Conservation (phyloP, 352 stramenopile species). For the Pythium biforme region DNA sequence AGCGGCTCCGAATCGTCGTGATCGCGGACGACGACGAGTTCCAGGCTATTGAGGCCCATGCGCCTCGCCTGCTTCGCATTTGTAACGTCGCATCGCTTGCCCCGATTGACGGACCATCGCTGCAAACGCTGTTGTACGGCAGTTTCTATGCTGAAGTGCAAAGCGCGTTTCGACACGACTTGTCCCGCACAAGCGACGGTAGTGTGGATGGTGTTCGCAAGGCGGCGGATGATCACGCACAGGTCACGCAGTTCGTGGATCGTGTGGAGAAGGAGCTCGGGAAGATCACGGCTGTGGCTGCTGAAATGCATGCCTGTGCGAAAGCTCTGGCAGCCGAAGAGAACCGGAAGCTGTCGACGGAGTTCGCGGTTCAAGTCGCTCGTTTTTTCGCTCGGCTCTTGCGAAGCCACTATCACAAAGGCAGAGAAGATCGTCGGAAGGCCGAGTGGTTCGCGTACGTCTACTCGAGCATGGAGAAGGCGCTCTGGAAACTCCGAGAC, state of each 20-base stretch:
- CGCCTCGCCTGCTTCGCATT: conserved; percentile 34
- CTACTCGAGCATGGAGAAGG: conserved; percentile 30
- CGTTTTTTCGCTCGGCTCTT: conserved; percentile 29
- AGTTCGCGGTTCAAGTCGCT: conserved; percentile 8
- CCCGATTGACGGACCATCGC: conserved; percentile 23
- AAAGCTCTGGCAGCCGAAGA: conserved; percentile 1
- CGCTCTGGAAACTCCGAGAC: conserved; percentile 43
- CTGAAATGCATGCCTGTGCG: conserved; percentile 26
- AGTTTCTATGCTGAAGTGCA: conserved; percentile 48
- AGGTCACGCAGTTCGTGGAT: conserved; percentile 26
- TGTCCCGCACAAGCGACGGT: neutral
- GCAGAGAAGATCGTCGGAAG: conserved; percentile 15
- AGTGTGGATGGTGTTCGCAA: neutral
- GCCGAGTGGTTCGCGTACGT: conserved; percentile 30
- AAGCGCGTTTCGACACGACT: conserved; percentile 13
- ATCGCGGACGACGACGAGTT: conserved; percentile 35
- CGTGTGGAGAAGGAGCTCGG: conserved; percentile 28
- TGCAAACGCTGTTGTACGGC: conserved; percentile 40
- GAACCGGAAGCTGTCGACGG: conserved; percentile 13
- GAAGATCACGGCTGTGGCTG: conserved; percentile 20
- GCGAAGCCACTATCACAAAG: conserved; percentile 13
- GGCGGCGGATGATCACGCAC: conserved; percentile 4
- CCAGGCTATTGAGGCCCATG: neutral
- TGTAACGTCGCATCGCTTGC: conserved; percentile 37
- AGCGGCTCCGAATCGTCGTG: conserved; percentile 48